Conservation (phyloP, 2,329 filamentous ascomycete genomes). For the Leptographium radiaticola region DNA sequence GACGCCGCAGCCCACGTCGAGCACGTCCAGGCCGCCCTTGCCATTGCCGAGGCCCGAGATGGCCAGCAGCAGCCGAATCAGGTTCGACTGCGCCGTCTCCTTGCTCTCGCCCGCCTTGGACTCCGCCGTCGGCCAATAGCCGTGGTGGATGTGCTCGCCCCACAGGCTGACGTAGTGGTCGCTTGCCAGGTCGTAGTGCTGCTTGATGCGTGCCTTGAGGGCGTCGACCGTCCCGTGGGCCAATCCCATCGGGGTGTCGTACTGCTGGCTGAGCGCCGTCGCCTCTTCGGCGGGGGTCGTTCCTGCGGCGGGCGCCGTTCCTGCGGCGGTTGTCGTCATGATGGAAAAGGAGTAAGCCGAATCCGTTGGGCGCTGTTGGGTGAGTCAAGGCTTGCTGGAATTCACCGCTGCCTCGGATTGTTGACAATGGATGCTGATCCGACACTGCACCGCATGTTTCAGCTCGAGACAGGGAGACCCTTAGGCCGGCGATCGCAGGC, state of each 20-base stretch:
- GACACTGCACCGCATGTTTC: no score
- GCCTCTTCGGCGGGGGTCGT: conserved; percentile 10
- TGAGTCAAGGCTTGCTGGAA: no score
- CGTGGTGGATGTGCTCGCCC: conserved; percentile 52
- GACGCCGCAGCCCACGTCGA: conserved; percentile 49
- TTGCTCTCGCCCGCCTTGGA: conserved; percentile 37
- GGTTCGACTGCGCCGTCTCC: conserved; percentile 42
- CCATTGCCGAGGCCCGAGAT: conserved; percentile 25
- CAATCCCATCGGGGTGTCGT: conserved; percentile 31
- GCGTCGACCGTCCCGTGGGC: conserved; percentile 33
- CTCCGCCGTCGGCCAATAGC: conserved; percentile 38
- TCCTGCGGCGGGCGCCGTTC: not conserved
- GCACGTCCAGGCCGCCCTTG: conserved; percentile 19
- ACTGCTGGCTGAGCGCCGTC: conserved; percentile 28
- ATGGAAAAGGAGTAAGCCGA: no score
- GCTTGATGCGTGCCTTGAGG: conserved; percentile 44
- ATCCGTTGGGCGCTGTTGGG: no score
- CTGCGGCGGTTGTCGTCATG: not conserved
- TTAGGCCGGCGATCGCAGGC: no score
- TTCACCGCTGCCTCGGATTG: no score
- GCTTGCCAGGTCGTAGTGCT: conserved; percentile 47
- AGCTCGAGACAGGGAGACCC: no score
- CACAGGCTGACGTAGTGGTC: conserved; percentile 50
- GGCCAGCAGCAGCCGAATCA: conserved; percentile 41
- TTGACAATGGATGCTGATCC: no score